Evolutionary conservation across 768 basidiomycete species (phyloP).

Genomic region (Psilocybe tampanensis): DNA sequence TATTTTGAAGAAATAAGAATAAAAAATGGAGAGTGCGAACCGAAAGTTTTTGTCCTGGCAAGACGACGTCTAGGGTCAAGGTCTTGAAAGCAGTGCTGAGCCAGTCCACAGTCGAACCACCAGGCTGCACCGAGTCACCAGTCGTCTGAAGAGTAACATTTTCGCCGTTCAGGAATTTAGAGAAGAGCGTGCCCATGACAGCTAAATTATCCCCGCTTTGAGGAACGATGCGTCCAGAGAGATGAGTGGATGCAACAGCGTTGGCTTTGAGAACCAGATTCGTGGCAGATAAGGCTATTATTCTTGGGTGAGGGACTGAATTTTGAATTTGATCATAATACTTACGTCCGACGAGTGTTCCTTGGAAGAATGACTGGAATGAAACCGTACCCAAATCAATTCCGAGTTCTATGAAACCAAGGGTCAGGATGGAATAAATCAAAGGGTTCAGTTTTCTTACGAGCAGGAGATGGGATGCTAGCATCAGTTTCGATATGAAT

Average conservation of each 20-base stretch:
- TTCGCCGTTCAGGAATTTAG: conserved; percentile 61
- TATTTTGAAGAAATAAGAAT: not conserved
- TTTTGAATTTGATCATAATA: conserved; percentile 1
- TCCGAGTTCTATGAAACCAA: conserved; percentile 53
- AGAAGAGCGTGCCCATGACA: conserved; percentile 64
- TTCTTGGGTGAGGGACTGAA: not conserved
- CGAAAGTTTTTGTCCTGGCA: conserved; percentile 62
- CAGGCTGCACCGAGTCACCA: conserved; percentile 63
- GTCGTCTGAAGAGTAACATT: conserved; percentile 62
- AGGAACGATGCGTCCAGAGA: conserved; percentile 66
- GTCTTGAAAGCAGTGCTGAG: conserved; percentile 72
- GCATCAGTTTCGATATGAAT: conserved; percentile 73
- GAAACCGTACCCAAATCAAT: conserved; percentile 67
- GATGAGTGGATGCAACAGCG: conserved; percentile 49
- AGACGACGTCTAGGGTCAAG: conserved; percentile 57
- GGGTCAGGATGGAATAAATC: conserved; percentile 14
- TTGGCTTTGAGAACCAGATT: conserved; percentile 53
- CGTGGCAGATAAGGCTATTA: conserved; percentile 51
- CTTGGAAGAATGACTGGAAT: conserved; percentile 64
- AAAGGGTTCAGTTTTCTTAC: conserved; percentile 35
- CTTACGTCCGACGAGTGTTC: conserved; percentile 63
- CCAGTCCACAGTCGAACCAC: conserved; percentile 61
- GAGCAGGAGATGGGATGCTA: conserved; percentile 63
- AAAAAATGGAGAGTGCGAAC: conserved; percentile 24
- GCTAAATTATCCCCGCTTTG: conserved; percentile 57